Evolutionary conservation across 305 asterid species (phyloP), one percentile per base, ranked within the genome.

Genomic region (Fraxinus xanthoxyloides): DNA sequence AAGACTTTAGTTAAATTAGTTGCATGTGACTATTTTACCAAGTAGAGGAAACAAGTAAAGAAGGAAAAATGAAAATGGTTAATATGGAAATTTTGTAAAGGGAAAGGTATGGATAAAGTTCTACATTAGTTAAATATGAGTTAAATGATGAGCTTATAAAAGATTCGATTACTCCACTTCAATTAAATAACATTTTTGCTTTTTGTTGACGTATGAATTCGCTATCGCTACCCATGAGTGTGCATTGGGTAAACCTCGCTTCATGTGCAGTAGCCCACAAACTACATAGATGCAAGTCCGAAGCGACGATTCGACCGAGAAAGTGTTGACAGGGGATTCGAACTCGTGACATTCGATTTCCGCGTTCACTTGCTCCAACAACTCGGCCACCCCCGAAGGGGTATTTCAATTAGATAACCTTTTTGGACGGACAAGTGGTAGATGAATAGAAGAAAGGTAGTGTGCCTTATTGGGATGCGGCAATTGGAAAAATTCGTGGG

Each of bases 1-100:
- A 17, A 61, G 38, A 40, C 59, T 75, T 72, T 12, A 77, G 32
- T 36, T 84, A 32, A 72, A 32, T 80, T 51, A 79, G 61, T 84
- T 67, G 78, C 40, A 51, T 63, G 13, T 36, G 78, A 75, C 82
- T 72, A 46, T 12, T 65, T 10, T 6, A 15, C 56, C 56, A 73
- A 38, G 43, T 73, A 3, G 59, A 48, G 17, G 21, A 15, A 7
- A 56, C 54, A 43, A 43, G 15, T 43, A 19, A n/a, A n/a, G 21
- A 56, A 56, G 24, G 63, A 3, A n/a, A 51, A 17, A 15, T 54
- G 24, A 3, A 15, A n/a, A 54, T n/a, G 19, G 4, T 46, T 43
- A 12, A 43, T 3, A 43, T 43, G 15, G 10, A 40, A 13, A 43
- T 43, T 43, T 43, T 43, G n/a, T 43, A 43, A 35, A 0, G 56